Base-by-base conservation (phyloP, 192 early-diverging fungal species). In the Borealophlyctis nickersoniae region DNA sequence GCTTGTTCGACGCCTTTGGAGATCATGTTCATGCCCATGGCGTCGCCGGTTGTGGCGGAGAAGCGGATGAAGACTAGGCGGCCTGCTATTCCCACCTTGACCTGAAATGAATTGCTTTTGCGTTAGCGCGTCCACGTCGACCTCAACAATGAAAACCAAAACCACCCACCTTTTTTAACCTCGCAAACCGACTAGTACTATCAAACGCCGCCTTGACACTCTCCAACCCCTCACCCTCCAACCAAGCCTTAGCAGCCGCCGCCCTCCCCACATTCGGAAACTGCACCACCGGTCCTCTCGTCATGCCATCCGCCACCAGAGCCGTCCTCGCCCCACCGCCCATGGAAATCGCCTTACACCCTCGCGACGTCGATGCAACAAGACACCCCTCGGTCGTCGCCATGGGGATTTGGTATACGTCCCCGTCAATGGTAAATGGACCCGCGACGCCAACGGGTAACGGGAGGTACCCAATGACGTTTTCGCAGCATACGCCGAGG, bases 11-110 rank as follows among this genome's bases (percentile, higher is more conserved):
- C 91, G 30, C 92, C 92, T 72, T 96, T 96, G 24, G 93, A 95
- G 49, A 95, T 94, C 93, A 96, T 96, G 73, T 96, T 96, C 94
- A 96, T 96, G 26, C 94, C 94, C 94, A 96, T 96, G 3, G 94
- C 94, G 74, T 96, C 94, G 54, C 94, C 94, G 0, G 94, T 96
- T 0, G 87, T 81, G 1, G 93, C 92, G 0, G 89, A 78, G 77
- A 96, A 96, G 26, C 94, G 89, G 59, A 96, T 87, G 54, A 81
- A 96, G 0, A 93, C 77, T 39, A 94, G 73, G 28, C 86, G 81
- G 7, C 94, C 94, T 33, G 92, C 90, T 14, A 95, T 52, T 5
- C 88, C 86, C 13, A 89, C 77, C 81, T 96, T 95, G 36, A 96
- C 80, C n/a, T n/a, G n/a, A n/a, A n/a, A n/a, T n/a, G n/a, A n/a